Conservation (phyloP, 345 rosid genomes). For the Lumnitzera littorea region DNA sequence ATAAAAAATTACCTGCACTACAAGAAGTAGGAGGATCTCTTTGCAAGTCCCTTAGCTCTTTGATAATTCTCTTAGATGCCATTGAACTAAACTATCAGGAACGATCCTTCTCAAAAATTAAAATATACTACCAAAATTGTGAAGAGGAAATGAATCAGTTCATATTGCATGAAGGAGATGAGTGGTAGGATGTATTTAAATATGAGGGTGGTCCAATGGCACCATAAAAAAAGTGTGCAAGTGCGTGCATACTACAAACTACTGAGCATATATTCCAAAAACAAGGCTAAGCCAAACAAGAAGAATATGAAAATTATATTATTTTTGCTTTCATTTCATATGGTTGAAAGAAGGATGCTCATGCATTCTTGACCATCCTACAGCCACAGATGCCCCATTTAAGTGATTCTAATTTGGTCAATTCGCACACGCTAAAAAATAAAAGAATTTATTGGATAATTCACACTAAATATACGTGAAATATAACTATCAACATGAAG, state of each 20-base stretch:
- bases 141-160: too few species aligned
- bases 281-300: neutral
- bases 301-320: neutral
- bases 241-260: neutral
- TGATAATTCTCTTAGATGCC: slow-evolving; percentile 24
- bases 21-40: slow-evolving; percentile 28
- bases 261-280: slow-evolving; percentile 12
- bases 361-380: too few species aligned
- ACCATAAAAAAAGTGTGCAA: neutral
- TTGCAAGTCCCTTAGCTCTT: slow-evolving; percentile 17
- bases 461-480: too few species aligned
- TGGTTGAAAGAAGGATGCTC: too few species aligned
- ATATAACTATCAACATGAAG: too few species aligned
- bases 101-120: slow-evolving; percentile 6
- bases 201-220: slow-evolving; percentile 1
- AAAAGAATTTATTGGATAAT: too few species aligned
- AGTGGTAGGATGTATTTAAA: neutral
- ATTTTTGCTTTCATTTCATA: too few species aligned
- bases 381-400: too few species aligned
- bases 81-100: slow-evolving; percentile 6
- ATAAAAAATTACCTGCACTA: slow-evolving; percentile 16
- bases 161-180: too few species aligned
- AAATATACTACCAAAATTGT: neutral
- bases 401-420: too few species aligned
- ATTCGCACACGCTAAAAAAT: too few species aligned